Conservation (phyloP, 305 asterid genomes). For the Petunia hybrid region DNA sequence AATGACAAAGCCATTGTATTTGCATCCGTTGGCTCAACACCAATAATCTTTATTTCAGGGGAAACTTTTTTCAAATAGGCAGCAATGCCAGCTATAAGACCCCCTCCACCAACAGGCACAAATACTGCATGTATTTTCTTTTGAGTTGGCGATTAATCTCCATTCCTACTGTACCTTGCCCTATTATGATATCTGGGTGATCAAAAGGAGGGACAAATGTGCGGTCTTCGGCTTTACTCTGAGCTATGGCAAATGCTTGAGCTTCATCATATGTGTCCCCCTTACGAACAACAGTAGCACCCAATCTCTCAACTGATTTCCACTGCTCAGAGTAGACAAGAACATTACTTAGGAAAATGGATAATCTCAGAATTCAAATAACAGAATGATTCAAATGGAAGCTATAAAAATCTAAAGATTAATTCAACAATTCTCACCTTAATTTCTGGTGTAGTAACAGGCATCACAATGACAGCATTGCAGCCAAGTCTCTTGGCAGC, state of each 20-base stretch:
- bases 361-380: constrained; percentile 33
- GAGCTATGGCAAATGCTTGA: constrained; percentile 76
- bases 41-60: constrained; percentile 80
- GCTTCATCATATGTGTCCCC: constrained; percentile 91
- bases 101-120: constrained; percentile 95
- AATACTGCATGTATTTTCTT: constrained; percentile 77
- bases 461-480: constrained; percentile 86
- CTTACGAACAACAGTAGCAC: constrained; percentile 78
- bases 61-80: constrained; percentile 87
- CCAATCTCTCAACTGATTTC: constrained; percentile 79
- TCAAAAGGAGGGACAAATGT: constrained; percentile 90
- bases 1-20: constrained; percentile 92
- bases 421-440: constrained; percentile 55
- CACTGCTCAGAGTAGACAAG: constrained; percentile 54
- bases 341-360: constrained; percentile 17
- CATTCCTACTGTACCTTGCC: constrained; percentile 96
- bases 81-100: constrained; percentile 91
- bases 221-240: constrained; percentile 70
- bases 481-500: constrained; percentile 78
- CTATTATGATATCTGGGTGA: constrained; percentile 82
- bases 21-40: constrained; percentile 92
- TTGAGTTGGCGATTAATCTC: constrained; percentile 78
- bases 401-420: neutral
- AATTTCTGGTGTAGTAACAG: constrained; percentile 83
- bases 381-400: constrained; percentile 26